phyloP scores from a whole-genome alignment of 1,284 basidiomycete genomes.

The Naganishia albida region DNA sequence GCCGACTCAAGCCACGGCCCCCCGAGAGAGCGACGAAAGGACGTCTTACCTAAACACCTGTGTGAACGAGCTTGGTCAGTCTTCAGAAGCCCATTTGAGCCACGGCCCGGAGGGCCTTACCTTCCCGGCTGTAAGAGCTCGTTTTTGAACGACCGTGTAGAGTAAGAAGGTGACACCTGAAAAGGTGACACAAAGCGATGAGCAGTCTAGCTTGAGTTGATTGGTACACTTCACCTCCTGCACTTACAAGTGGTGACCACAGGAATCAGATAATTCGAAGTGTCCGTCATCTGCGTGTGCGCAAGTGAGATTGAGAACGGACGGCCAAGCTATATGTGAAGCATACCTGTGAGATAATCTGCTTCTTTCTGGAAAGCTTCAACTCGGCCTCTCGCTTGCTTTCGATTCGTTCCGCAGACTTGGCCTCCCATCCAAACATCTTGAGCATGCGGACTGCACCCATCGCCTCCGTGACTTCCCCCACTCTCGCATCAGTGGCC shows the following conservation, averaged over 20 bases:
- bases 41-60: no score
- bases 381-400: slow-evolving; percentile 64
- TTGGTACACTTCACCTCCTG: not conserved
- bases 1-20: no score
- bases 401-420: slow-evolving; percentile 59
- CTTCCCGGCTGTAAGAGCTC: slow-evolving; percentile 54
- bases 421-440: slow-evolving; percentile 68
- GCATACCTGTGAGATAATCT: slow-evolving; percentile 54
- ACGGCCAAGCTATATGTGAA: not conserved
- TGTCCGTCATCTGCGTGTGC: slow-evolving; percentile 18
- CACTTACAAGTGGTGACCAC: slow-evolving; percentile 60
- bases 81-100: no score
- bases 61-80: no score
- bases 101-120: slow-evolving; percentile 38
- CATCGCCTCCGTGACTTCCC: slow-evolving; percentile 58
- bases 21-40: no score
- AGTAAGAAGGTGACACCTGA: slow-evolving; percentile 63
- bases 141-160: slow-evolving; percentile 59
- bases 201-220: not conserved
- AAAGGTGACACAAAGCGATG: not conserved
- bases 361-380: slow-evolving; percentile 55
- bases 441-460: slow-evolving; percentile 61
- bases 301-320: not conserved
- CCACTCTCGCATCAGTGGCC: slow-evolving; percentile 59
- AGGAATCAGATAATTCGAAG: slow-evolving; percentile 62